Base-by-base conservation (phyloP, 2,329 filamentous ascomycete genomes). In the Ascosphaera pollenicola region DNA sequence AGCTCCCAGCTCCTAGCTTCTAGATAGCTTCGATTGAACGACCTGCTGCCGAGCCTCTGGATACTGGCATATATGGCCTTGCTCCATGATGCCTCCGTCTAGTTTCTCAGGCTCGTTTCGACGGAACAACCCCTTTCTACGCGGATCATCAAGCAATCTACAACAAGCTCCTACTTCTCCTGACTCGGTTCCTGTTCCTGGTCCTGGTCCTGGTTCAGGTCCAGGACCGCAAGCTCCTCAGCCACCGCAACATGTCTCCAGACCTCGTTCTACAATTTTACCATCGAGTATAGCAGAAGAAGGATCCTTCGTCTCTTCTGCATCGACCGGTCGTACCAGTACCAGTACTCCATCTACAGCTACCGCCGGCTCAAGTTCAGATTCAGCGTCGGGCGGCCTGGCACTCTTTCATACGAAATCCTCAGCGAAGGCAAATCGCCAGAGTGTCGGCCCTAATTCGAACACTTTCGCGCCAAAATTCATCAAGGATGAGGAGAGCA, bases 391-490 rank as follows among this genome's bases (percentile, higher is more conserved):
- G 7, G n/a, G n/a, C 34, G 34, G 34, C 15, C 34, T 35, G n/a
- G 34, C 34, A 16, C n/a, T 35, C 8, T 35, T 35, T 18, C 34
- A 35, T 18, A n/a, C 34, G 7, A 35, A 35, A 35, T 35, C 34
- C 15, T 35, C 34, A 7, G 7, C 34, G 15, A 16, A 16, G 15
- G 7, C 34, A 18, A 35, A 35, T n/a, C n/a, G 34, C n/a, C 34
- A 35, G n/a, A 35, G 34, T 18, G 15, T 8, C 34, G 34, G n/a
- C 34, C 69, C 2, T 67, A 73, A 5, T 5, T 81, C 78, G 0
- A 78, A 72, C 46, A 98, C 89, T 1, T 98, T 98, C 62, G 87
- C 89, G 28, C 89, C 87, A 2, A 81, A 83, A 8, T 98, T 98
- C 58, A 95, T 98, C 60, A 89, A 87, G 56, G 73, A 75, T 0